These are phyloP conservation scores for Triticum aestivum DNA, from an alignment of 176 grass and related monocot species.

Conservation along the genomic window IWGSC_CS_RefSeq_v2.1 NC_057810.1:461388723-461389222, in stretches of 20 bases:
- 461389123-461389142: not conserved
- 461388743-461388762: no score
- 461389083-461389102: not conserved
- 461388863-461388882: no score
- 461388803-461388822: no score
- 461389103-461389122: not conserved
- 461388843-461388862: no score
- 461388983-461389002: conserved; percentile 1
- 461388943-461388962: not conserved
- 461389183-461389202: not conserved
- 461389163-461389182: not conserved
- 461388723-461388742: no score
- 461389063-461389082: conserved; percentile 29
- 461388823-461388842: no score
- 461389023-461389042: not conserved
- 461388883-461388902: no score
- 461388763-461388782: no score
- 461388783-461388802: no score
- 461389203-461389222: not conserved
- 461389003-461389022: conserved; percentile 27
- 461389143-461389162: not conserved
- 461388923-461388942: conserved; percentile 7
- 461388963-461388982: not conserved
- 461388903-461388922: conserved; percentile 3
- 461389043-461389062: conserved; percentile 30